phyloP scores from a whole-genome alignment of 805 yeast genomes.

The Barnettozyma siamensis region DNA sequence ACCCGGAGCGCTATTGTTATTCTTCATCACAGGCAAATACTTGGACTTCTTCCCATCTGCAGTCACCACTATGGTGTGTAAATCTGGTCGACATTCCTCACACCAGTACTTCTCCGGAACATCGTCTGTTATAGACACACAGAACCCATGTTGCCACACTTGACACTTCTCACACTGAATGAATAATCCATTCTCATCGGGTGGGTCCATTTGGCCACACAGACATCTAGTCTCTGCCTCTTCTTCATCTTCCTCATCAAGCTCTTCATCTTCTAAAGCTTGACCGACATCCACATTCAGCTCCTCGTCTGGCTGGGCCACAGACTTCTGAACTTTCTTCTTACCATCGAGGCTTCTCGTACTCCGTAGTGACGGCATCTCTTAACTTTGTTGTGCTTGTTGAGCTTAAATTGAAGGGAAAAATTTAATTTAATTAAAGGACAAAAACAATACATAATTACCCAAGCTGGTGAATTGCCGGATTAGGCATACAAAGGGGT shows the following conservation, averaged over 20 bases:
- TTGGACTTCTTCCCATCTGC: slow-evolving; percentile 42
- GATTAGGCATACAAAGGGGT: too few relatives aligned
- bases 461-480: too few relatives aligned
- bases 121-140: slow-evolving; percentile 68
- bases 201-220: slow-evolving; percentile 39
- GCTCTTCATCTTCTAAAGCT: slow-evolving; percentile 15
- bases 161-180: slow-evolving; percentile 87
- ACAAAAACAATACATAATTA: too few relatives aligned
- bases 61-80: slow-evolving; percentile 53
- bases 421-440: too few relatives aligned
- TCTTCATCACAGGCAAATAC: slow-evolving; percentile 41
- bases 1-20: slow-evolving; percentile 1
- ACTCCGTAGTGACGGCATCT: slow-evolving; percentile 22
- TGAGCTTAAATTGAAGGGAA: background rate
- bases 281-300: slow-evolving; percentile 10
- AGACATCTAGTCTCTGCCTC: slow-evolving; percentile 41
- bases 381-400: too few relatives aligned
- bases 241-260: slow-evolving; percentile 25
- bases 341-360: slow-evolving; percentile 16
- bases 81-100: slow-evolving; percentile 82
- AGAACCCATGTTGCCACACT: slow-evolving; percentile 97
- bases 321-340: background rate
- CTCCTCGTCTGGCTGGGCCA: slow-evolving; percentile 3
- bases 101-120: slow-evolving; percentile 96
- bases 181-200: slow-evolving; percentile 53